Percentiles rank a stretch among this genome's conserved stretches.
phyloP scores from a whole-genome alignment of 805 yeast genomes.

The Zygosaccharomyces kombuchaensis region DNA sequence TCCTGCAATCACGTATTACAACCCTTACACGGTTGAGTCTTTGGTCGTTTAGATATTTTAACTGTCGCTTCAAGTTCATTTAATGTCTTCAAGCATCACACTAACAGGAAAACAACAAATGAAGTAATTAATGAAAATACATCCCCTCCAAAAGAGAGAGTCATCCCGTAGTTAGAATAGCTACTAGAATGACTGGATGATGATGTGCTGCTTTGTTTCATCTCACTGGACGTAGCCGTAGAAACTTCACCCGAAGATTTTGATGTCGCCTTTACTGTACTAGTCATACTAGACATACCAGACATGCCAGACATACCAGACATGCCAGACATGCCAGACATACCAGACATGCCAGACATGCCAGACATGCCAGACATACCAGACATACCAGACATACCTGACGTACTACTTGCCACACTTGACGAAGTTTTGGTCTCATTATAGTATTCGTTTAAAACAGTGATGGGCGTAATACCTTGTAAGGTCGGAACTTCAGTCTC shows the following conservation, averaged over 20 bases:
- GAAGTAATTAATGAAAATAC: too few species aligned
- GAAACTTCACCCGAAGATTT: background rate
- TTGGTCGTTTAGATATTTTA: too few species aligned
- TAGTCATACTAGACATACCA: background rate
- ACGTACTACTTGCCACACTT: background rate
- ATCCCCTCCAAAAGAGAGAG: background rate
- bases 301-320: conserved; percentile 1
- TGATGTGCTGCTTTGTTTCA: background rate
- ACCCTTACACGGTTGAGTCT: too few species aligned
- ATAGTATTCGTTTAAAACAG: background rate
- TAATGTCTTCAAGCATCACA: too few species aligned
- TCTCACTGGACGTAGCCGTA: background rate
- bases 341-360: background rate
- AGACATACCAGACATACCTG: background rate
- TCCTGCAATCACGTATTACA: too few species aligned
- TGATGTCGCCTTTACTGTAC: background rate
- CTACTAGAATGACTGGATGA: background rate
- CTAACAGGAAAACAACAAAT: too few species aligned
- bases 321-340: background rate
- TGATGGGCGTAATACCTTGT: background rate
- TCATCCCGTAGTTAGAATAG: background rate
- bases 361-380: background rate
- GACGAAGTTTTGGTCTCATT: background rate
- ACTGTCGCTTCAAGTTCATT: too few species aligned
- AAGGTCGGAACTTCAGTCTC: background rate